phyloP scores from a whole-genome alignment of 805 yeast genomes.

The Candida sphagnicola region DNA sequence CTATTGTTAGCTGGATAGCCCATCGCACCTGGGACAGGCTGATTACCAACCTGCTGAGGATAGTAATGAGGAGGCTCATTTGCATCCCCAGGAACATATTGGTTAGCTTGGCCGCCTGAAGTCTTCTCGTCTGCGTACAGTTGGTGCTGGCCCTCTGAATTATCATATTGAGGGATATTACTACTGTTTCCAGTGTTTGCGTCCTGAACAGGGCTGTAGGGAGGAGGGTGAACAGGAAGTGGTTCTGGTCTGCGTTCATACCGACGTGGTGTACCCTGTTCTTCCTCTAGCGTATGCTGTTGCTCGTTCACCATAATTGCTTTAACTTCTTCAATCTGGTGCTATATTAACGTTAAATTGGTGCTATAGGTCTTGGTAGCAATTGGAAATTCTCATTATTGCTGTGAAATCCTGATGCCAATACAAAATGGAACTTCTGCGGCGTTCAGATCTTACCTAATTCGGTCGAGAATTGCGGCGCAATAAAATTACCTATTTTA shows the following conservation, averaged over 20 bases:
- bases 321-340: no score
- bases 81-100: background rate
- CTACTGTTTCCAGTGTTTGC: no score
- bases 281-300: background rate
- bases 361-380: no score
- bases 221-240: constrained; percentile 8
- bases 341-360: no score
- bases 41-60: constrained; percentile 4
- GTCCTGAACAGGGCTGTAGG: constrained; percentile 5
- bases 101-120: no score
- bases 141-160: no score
- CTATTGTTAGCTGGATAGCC: no score
- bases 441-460: constrained; percentile 2
- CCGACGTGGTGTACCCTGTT: background rate
- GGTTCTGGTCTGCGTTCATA: constrained; percentile 5
- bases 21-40: no score
- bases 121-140: no score
- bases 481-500: background rate
- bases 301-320: background rate
- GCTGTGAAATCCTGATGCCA: no score
- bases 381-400: no score
- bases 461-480: background rate
- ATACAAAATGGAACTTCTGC: background rate
- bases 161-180: no score
- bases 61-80: background rate